These are phyloP conservation scores for Carpinus viminea DNA, from an alignment of 306 rosid species.

Conservation along the genomic window DNA sequence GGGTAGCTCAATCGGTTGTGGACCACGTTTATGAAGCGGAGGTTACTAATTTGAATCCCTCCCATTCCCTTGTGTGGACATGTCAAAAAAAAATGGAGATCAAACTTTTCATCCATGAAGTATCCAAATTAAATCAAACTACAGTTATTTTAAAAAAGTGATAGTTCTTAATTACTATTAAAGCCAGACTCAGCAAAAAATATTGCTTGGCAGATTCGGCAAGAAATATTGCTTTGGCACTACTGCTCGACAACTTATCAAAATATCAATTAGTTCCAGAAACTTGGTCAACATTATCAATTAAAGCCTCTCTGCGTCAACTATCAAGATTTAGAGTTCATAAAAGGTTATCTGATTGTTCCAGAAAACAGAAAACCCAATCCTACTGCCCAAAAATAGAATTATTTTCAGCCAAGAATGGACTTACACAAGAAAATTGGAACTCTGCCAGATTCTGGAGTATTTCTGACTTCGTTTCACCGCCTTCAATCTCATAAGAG, in stretches of 20 bases:
- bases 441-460: slow-evolving; percentile 93
- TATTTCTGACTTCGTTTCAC: slow-evolving; percentile 87
- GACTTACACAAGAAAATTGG: slow-evolving; percentile 96
- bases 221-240: background rate
- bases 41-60: too few species aligned
- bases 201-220: background rate
- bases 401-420: background rate
- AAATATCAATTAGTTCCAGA: background rate
- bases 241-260: background rate
- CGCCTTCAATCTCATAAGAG: slow-evolving; percentile 94
- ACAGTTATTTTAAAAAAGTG: background rate
- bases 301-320: background rate
- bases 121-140: background rate
- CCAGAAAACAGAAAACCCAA: background rate
- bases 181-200: background rate
- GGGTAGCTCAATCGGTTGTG: too few species aligned
- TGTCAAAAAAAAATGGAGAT: background rate
- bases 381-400: background rate
- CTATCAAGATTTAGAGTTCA: background rate
- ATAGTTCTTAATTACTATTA: background rate
- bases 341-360: background rate
- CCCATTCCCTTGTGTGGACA: too few species aligned
- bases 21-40: too few species aligned
- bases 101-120: background rate
- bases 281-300: background rate